phyloP scores from a whole-genome alignment of 192 early-diverging fungal genomes.

The Paraglomus brasilianum region DNA sequence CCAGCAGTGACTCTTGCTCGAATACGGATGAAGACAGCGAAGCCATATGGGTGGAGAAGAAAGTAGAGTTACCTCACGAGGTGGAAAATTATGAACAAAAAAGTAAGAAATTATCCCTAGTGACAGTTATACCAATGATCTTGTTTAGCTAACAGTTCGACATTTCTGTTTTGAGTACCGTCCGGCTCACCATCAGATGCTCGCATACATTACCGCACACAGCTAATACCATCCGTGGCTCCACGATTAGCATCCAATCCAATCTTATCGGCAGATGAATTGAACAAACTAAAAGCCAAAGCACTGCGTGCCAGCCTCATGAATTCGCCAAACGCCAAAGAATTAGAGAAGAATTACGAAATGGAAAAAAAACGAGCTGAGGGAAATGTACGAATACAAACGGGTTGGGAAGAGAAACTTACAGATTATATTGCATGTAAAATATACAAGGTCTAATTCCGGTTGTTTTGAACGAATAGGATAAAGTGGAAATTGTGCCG shows the following conservation, averaged over 20 bases:
- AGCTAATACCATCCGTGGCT: neutral
- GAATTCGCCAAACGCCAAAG: slow-evolving; percentile 56
- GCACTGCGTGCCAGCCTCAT: slow-evolving; percentile 79
- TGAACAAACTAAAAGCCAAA: slow-evolving; percentile 84
- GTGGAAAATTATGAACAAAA: no score
- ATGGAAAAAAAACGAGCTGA: slow-evolving; percentile 53
- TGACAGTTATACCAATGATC: no score
- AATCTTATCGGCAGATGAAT: slow-evolving; percentile 56
- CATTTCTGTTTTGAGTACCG: no score
- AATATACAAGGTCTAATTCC: slow-evolving; percentile 7
- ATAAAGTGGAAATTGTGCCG: slow-evolving; percentile 44
- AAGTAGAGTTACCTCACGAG: no score
- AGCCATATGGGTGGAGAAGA: no score
- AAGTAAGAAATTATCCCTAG: no score
- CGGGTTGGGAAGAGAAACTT: slow-evolving; percentile 24
- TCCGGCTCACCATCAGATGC: no score
- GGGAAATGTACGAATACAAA: neutral
- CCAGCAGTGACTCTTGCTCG: no score
- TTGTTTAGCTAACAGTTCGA: no score
- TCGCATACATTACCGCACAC: no score
- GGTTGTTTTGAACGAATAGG: neutral
- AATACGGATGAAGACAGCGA: no score
- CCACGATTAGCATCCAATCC: slow-evolving; percentile 18
- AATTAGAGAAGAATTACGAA: slow-evolving; percentile 72
- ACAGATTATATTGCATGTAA: slow-evolving; percentile 40